These are phyloP conservation scores for Fallopia convolvulus DNA, from an alignment of 148 eudicot species.

Conservation along the genomic window DNA sequence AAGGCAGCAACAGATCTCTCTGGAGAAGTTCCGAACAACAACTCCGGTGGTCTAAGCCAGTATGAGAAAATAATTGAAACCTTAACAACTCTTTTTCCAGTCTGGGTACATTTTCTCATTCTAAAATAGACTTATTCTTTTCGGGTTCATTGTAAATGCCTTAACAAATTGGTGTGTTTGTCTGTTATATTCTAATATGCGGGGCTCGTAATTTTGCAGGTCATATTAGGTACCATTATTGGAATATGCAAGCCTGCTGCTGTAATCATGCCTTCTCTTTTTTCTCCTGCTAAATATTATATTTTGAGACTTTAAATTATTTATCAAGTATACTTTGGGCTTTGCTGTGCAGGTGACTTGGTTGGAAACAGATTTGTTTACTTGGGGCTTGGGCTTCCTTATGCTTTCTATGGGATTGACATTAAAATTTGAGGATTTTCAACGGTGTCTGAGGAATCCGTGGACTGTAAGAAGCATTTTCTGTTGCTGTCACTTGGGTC, in stretches of 20 bases:
- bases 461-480: conserved; percentile 69
- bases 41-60: conserved; percentile 47
- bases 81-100: conserved; percentile 91
- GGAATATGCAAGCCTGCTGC: conserved; percentile 92
- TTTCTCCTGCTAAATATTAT: not conserved
- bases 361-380: conserved; percentile 91
- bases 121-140: not conserved
- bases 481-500: not conserved
- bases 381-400: conserved; percentile 93
- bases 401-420: conserved; percentile 99
- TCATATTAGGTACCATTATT: conserved; percentile 72
- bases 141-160: not conserved
- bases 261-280: conserved; percentile 28
- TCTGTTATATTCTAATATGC: not conserved
- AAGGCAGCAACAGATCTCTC: conserved; percentile 71
- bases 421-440: conserved; percentile 88
- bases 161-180: not conserved
- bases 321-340: not conserved
- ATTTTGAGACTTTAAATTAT: not conserved
- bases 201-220: conserved; percentile 35
- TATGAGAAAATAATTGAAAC: conserved; percentile 87
- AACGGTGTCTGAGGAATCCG: conserved; percentile 88
- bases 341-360: conserved; percentile 73
- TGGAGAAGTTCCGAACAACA: conserved; percentile 58
- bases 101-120: conserved; percentile 57